Conservation (phyloP, 768 basidiomycete species). For the Lentinula lateritia region DNA sequence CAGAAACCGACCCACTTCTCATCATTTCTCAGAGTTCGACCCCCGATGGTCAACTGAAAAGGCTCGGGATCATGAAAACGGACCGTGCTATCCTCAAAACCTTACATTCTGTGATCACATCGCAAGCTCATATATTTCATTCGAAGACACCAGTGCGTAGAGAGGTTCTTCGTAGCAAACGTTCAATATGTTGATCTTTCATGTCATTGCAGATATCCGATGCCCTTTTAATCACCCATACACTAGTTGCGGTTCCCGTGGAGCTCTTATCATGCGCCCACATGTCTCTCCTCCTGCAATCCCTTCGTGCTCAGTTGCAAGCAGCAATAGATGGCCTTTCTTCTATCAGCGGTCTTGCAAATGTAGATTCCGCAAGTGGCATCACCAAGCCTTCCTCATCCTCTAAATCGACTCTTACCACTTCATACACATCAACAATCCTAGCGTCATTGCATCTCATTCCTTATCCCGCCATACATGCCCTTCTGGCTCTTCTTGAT, state of each 20-base stretch:
- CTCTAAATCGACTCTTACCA: neutral
- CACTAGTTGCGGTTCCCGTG: conserved; percentile 31
- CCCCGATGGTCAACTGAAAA: conserved; percentile 40
- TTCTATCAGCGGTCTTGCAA: neutral
- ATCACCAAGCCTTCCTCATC: neutral
- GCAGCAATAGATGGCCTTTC: conserved; percentile 13
- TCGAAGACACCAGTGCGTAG: conserved; percentile 25
- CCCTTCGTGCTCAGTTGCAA: conserved; percentile 29
- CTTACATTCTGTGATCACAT: conserved; percentile 28
- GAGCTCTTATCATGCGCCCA: conserved; percentile 21
- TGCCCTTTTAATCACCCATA: conserved; percentile 28
- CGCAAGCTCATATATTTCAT: conserved; percentile 31
- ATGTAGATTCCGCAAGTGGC: conserved; percentile 14
- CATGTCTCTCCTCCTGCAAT: conserved; percentile 23
- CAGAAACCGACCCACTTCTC: conserved; percentile 45
- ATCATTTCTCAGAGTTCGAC: conserved; percentile 23
- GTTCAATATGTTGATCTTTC: conserved; percentile 16
- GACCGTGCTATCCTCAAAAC: conserved; percentile 44
- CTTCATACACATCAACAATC: neutral
- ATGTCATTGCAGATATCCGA: conserved; percentile 28
- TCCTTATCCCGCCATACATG: conserved; percentile 39
- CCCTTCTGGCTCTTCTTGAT: conserved; percentile 58
- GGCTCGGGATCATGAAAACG: conserved; percentile 47
- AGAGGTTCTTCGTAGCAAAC: neutral
- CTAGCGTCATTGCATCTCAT: neutral